These are phyloP conservation scores for Colletotrichum orbiculare DNA, from an alignment of 2,329 filamentous ascomycete genomes.

Conservation along the genomic window DNA sequence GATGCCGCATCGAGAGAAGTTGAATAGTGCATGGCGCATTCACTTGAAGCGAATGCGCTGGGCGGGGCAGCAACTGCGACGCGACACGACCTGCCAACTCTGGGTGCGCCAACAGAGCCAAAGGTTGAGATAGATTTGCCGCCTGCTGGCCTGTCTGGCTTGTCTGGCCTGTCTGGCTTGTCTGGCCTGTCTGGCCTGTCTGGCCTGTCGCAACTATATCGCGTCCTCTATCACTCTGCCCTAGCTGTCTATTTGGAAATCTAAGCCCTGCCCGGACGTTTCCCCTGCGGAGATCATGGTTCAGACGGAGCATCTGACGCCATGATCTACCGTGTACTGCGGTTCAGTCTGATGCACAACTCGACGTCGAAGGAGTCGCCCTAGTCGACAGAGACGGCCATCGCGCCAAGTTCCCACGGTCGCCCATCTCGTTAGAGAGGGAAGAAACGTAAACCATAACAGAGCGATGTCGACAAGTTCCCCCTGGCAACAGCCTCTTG, in stretches of 20 bases:
- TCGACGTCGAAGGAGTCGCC: constrained; percentile 36
- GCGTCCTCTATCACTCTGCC: constrained; percentile 19
- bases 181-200: constrained; percentile 12
- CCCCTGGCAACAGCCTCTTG: constrained; percentile 3
- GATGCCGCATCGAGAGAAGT: neutral
- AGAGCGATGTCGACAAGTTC: constrained; percentile 7
- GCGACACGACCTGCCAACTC: constrained; percentile 4
- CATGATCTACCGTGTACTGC: constrained; percentile 50
- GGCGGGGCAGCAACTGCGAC: neutral
- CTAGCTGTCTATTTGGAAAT: constrained; percentile 36
- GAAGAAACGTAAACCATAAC: constrained; percentile 39
- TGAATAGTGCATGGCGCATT: neutral
- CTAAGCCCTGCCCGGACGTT: constrained; percentile 42
- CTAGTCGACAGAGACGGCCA: constrained; percentile 24
- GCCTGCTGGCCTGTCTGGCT: neutral
- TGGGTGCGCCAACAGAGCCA: constrained; percentile 20
- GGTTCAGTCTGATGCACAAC: constrained; percentile 50
- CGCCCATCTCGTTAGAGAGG: constrained; percentile 32
- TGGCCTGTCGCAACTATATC: constrained; percentile 26
- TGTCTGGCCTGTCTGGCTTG: neutral
- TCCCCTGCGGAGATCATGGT: constrained; percentile 53
- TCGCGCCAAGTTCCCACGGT: constrained; percentile 26
- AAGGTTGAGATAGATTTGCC: constrained; percentile 17
- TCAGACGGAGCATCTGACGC: constrained; percentile 54
- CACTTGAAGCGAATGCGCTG: neutral